Conservation (phyloP, 495 filamentous ascomycete species). For the Aspergillus funiculosus region DNA sequence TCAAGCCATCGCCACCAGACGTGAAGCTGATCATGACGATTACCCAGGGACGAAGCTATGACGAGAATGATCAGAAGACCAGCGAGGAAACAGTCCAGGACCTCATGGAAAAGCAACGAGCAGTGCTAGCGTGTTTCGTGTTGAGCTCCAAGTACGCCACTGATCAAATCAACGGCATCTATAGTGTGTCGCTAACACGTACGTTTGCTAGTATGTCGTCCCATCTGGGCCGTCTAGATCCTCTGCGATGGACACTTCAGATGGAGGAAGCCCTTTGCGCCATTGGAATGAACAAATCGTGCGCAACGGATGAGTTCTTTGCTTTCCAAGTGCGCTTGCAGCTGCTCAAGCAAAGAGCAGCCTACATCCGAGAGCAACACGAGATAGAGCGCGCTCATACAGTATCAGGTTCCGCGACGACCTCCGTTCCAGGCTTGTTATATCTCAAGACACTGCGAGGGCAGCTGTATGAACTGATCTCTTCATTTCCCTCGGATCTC, state of each 20-base stretch:
- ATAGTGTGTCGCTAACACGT: conserved; percentile 15
- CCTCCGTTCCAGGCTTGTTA: conserved; percentile 17
- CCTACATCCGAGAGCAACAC: conserved; percentile 22
- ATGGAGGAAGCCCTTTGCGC: conserved; percentile 26
- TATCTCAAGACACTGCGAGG: conserved; percentile 25
- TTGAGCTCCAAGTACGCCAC: conserved; percentile 27
- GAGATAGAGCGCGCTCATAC: conserved; percentile 16
- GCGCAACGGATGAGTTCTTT: conserved; percentile 21
- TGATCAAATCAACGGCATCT: background rate
- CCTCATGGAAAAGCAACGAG: conserved; percentile 26
- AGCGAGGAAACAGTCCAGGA: conserved; percentile 11
- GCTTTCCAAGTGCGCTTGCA: conserved; percentile 26
- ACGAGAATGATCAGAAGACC: conserved; percentile 5
- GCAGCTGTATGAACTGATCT: conserved; percentile 20
- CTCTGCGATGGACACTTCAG: conserved; percentile 26
- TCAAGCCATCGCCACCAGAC: conserved; percentile 22
- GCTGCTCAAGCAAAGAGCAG: conserved; percentile 22
- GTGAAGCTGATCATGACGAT: conserved; percentile 23
- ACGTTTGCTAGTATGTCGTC: conserved; percentile 25
- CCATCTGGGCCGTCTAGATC: conserved; percentile 23
- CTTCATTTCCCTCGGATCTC: conserved; percentile 15
- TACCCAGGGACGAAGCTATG: conserved; percentile 21
- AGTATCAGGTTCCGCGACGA: conserved; percentile 6
- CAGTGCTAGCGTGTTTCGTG: conserved; percentile 27
- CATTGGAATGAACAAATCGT: conserved; percentile 17